Evolutionary conservation across 2,329 filamentous ascomycete species (phyloP), one percentile per base, ranked within the genome.

Genomic region (Parascedosporium putredinis): DNA sequence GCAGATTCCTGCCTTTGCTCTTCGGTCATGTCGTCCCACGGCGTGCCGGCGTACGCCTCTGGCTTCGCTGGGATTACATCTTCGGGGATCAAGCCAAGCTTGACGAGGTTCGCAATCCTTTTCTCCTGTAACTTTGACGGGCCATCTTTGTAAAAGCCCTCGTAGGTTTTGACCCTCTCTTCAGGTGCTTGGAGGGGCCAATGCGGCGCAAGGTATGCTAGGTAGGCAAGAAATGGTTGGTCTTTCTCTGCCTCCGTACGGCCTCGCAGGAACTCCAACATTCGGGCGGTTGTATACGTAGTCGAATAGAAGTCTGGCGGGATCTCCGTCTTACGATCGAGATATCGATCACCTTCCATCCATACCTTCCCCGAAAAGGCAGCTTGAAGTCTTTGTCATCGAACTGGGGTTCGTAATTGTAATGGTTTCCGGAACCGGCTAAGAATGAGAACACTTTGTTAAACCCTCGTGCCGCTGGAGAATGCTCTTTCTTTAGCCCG

Each of bases 121-220:
- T 43, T 43, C 3, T 9, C 9, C 9, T 16, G 38, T 16, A 43
- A 16, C 9, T 9, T 16, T 9, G 9, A 9, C 3, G 22, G 38
- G 16, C 22, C 38, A 5, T 43, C 38, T 9, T 43, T 16, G 16
- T 43, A 43, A 9, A 9, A 18, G 22, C 38, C 38, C 12, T 16
- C 9, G 38, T 43, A 43, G 3, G 9, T 43, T 9, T 43, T 16
- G 38, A 43, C 18, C 9, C 9, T 16, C 16, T 43, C 38, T 9
- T 10, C 9, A 9, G 38, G 38, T 14, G 38, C 38, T 16, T 43
- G 38, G 9, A 77, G 60, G 0, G 73, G 73, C 72, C 73, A 76
- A 53, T 76, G 74, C 6, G 74, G 73, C 0, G 74, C 74, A 1
- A 72, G 73, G 57, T 73, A 76, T 1, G 74, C 70, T 3, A 72